phyloP scores from a whole-genome alignment of 345 rosid genomes.

The Geranium rotundifolium region DNA sequence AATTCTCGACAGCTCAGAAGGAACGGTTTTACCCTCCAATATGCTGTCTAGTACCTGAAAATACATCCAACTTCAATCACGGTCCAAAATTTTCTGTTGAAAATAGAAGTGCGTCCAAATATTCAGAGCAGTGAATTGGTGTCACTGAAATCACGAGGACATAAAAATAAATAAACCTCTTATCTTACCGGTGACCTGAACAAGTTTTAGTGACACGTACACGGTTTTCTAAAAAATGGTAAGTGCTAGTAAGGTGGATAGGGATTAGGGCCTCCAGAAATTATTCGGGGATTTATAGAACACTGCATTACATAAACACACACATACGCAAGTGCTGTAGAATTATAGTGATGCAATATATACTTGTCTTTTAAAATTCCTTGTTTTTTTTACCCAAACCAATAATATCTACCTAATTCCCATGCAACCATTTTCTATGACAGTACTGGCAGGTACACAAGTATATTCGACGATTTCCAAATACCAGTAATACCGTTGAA shows the following conservation, averaged over 20 bases:
- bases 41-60: conserved; percentile 66
- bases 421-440: background rate
- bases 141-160: background rate
- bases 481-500: no score
- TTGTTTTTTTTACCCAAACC: background rate
- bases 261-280: no score
- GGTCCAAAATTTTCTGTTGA: conserved; percentile 3
- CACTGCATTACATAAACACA: no score
- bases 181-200: background rate
- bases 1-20: conserved; percentile 54
- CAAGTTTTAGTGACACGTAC: background rate
- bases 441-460: background rate
- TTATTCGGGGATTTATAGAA: no score
- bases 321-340: no score
- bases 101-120: background rate
- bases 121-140: background rate
- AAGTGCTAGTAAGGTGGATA: no score
- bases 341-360: no score
- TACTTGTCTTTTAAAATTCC: background rate
- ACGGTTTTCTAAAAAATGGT: no score
- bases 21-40: conserved; percentile 32
- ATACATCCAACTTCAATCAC: background rate
- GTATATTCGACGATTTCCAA: background rate
- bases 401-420: background rate
- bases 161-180: background rate